Percentiles rank a stretch among this genome's conserved stretches.
phyloP scores from a whole-genome alignment of 2,329 filamentous ascomycete genomes.

The Phyllosticta citribraziliensis region DNA sequence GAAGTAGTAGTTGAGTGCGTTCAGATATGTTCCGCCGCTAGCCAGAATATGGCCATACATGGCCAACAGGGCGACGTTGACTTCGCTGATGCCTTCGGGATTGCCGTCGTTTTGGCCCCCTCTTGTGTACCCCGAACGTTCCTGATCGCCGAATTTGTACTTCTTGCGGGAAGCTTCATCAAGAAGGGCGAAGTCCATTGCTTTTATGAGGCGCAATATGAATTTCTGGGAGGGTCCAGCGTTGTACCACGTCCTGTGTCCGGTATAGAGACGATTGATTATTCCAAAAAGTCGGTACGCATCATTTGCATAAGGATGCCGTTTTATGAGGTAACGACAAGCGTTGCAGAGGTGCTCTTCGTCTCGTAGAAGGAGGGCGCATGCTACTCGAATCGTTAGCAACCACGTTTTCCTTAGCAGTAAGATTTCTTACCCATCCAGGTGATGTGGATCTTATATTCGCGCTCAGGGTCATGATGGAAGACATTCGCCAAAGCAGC shows the following conservation, averaged over 20 bases:
- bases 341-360: conserved; percentile 64
- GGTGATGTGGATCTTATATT: conserved; percentile 64
- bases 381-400: conserved; percentile 43
- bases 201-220: conserved; percentile 82
- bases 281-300: conserved; percentile 74
- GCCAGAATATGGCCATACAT: conserved; percentile 87
- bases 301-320: conserved; percentile 69
- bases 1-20: conserved; percentile 81
- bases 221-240: conserved; percentile 81
- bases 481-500: conserved; percentile 77
- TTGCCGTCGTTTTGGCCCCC: conserved; percentile 28
- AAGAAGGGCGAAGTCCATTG: conserved; percentile 63
- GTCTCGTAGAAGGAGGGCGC: conserved; percentile 72
- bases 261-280: conserved; percentile 65
- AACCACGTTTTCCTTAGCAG: not conserved
- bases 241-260: conserved; percentile 60
- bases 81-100: conserved; percentile 29
- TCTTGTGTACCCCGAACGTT: conserved; percentile 29
- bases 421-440: conserved; percentile 53
- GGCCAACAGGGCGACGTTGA: conserved; percentile 75
- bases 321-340: conserved; percentile 75
- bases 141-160: conserved; percentile 29
- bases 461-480: conserved; percentile 56
- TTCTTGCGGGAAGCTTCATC: conserved; percentile 39
- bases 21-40: conserved; percentile 70